Evolutionary conservation across 345 rosid species (phyloP), one percentile per base, ranked within the genome.

Genomic region (Hevea brasiliensis): DNA sequence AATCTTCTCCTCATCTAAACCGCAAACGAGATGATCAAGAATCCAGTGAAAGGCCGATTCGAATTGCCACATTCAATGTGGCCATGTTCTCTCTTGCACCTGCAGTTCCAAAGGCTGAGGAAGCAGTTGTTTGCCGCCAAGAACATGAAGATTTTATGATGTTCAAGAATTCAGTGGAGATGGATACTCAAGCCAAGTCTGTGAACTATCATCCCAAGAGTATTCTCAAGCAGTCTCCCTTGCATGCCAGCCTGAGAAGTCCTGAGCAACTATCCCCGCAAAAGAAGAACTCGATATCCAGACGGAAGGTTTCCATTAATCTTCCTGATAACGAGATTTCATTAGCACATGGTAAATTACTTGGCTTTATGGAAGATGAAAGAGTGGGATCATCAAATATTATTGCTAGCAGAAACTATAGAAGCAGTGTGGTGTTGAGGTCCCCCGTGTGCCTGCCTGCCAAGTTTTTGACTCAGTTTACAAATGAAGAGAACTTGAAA

Each of bases 1-100:
- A 74, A 73, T 47, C 83, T 65, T 68, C 73, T n/a, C 8, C 59
- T 72, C 62, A 63, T 80, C 65, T 41, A 23, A 78, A 74, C 32
- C 77, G 75, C 21, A 72, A 72, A 21, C 54, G 56, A 57, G 76
- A 72, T 8, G 24, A 35, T 63, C 80, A 65, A 69, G 68, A 37
- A 57, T 85, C 0, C n/a, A n/a, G n/a, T n/a, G 76, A 74, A 44
- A 85, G 80, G 70, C 95, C 85, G 1, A 87, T 94, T 32, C 90
- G 97, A 61, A 77, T 92, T 58, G 97, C 97, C 9, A 90, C 97
- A 1, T 92, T 92, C 76, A 92, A 94, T 17, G 98, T 94, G 57
- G 98, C 97, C 41, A 94, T 94, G 98, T 92, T 94, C 81, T 85
- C 95, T 37, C 93, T 94, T 13, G 97, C 97, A 3, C 98, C 97